Conservation (phyloP, 192 early-diverging fungal species). For the Glomus cerebriforme region DNA sequence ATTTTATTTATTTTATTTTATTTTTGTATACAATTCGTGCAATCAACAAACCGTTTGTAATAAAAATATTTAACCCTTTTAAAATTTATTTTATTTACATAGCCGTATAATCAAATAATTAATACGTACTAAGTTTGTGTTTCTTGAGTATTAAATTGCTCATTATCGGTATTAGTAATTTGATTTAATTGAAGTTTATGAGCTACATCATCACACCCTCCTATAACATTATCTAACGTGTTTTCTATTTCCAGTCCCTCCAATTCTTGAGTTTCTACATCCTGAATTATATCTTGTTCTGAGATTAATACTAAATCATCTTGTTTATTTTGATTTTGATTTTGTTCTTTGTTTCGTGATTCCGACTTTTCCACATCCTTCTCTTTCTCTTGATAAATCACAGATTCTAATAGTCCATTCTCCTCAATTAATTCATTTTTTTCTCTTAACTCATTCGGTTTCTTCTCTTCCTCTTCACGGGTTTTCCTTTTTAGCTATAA, state of each 20-base stretch:
- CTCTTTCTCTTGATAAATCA: too few species aligned
- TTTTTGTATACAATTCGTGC: too few species aligned
- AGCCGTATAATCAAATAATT: too few species aligned
- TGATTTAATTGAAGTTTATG: too few species aligned
- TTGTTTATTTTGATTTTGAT: background rate
- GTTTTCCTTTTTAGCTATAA: background rate
- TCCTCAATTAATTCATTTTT: background rate
- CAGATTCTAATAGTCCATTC: background rate
- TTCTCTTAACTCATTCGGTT: background rate
- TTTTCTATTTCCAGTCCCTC: background rate
- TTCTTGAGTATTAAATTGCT: too few species aligned
- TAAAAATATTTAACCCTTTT: too few species aligned
- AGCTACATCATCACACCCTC: background rate
- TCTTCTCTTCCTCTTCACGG: background rate
- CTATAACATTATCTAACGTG: background rate
- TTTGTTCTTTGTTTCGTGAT: background rate
- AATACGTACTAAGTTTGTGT: too few species aligned
- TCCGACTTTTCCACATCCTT: background rate
- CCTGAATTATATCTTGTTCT: background rate
- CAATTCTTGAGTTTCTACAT: background rate
- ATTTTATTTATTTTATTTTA: too few species aligned
- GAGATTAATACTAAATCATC: background rate
- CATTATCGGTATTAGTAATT: too few species aligned
- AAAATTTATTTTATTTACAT: too few species aligned
- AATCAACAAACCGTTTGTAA: too few species aligned